Conservation (phyloP, 306 rosid species). For the peach (Prunus persica) region Prunus_persica_NCBIv2 NC_034014.1:3469001-3469500, state of each 20-base stretch:
- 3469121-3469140: constrained; percentile 63
- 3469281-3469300: constrained; percentile 57
- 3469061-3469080: constrained; percentile 92
- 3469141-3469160: constrained; percentile 72
- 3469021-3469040: constrained; percentile 97
- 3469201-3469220: not conserved
- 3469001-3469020: constrained; percentile 70
- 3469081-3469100: constrained; percentile 70
- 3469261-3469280: constrained; percentile 63
- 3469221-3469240: not conserved
- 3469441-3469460: not conserved
- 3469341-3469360: constrained; percentile 95
- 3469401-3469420: not conserved
- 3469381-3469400: constrained; percentile 22
- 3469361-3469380: constrained; percentile 69
- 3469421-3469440: constrained; percentile 3
- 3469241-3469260: constrained; percentile 82
- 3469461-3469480: constrained; percentile 58
- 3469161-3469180: not conserved
- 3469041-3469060: constrained; percentile 89
- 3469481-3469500: constrained; percentile 48
- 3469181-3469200: not conserved
- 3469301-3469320: constrained; percentile 83
- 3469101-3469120: constrained; percentile 75
- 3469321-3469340: constrained; percentile 74